Percentiles rank a stretch among this genome's conserved stretches.
Evolutionary conservation across 129 eudicot genomes (phyloP).

Genomic region (Apium graveolens): DNA sequence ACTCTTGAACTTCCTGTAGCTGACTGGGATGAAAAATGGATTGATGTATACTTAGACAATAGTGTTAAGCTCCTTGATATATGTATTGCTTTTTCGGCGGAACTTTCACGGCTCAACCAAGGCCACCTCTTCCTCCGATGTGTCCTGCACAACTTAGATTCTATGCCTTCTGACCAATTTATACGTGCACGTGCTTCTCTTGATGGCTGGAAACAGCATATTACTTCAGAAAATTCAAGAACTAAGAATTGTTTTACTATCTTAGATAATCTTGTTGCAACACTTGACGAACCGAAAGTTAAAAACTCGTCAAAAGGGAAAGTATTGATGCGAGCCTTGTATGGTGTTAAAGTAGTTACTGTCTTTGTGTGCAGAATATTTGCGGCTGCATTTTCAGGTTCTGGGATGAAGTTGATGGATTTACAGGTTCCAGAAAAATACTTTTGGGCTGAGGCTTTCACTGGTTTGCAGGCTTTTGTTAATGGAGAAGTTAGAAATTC

Average conservation of each 20-base stretch:
- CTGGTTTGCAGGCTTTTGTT: constrained; percentile 46
- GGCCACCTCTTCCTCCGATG: constrained; percentile 67
- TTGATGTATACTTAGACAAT: constrained; percentile 74
- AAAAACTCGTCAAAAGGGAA: constrained; percentile 79
- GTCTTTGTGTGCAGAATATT: constrained; percentile 63
- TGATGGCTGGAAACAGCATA: constrained; percentile 73
- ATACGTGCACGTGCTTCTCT: constrained; percentile 56
- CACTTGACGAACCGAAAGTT: constrained; percentile 66
- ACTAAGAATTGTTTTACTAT: constrained; percentile 45
- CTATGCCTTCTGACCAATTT: constrained; percentile 37
- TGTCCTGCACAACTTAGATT: constrained; percentile 39
- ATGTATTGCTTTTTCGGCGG: constrained; percentile 71
- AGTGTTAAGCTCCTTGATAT: constrained; percentile 86
- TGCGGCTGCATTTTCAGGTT: constrained; percentile 67
- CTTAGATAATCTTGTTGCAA: constrained; percentile 47
- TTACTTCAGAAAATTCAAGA: constrained; percentile 47
- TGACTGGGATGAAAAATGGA: constrained; percentile 97
- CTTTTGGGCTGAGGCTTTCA: constrained; percentile 66
- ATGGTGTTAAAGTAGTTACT: constrained; percentile 74
- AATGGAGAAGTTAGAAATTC: constrained; percentile 49
- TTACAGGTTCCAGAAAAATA: constrained; percentile 43
- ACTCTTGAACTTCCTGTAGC: constrained; percentile 77
- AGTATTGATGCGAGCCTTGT: constrained; percentile 84
- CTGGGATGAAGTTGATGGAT: constrained; percentile 56
- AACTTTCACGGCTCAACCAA: constrained; percentile 63